Evolutionary conservation across 805 yeast genomes (phyloP), one percentile per base, ranked within the genome.

Genomic region (Phaffomyces antillensis): DNA sequence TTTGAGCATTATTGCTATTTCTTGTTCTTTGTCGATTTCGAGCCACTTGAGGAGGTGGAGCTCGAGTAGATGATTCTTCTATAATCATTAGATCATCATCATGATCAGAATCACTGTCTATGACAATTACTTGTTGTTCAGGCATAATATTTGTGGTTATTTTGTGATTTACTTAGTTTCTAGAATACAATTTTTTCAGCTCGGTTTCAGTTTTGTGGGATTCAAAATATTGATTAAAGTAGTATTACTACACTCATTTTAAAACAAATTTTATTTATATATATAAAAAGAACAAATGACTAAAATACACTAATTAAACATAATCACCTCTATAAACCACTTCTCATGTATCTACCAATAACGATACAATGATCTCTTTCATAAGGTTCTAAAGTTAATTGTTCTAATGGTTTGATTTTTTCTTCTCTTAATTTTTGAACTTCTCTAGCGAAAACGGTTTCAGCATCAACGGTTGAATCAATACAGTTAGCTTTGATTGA

Each of bases 351-450:
- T 71, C 84, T 81, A 67, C 98, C 99, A 64, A 93, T 88, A 60
- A 93, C 99, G 65, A 93, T 86, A 84, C 98, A 91, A 76, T 93
- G 99, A 67, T 93, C 99, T 79, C 99, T 88, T 80, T 93, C 99
- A 74, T 93, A 93, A 70, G 99, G 99, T 78, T 91, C 99, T 71
- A 93, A 80, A 44, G 99, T 93, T 71, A 93, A 81, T 78, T 93
- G 99, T 75, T 93, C 99, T 64, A 90, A 75, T 53, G 99, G 99
- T 76, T 93, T 93, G 71, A 93, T 86, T 71, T 96, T 84, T 78
- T 93, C 99, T 73, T 91, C 98, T 75, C 99, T 83, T 73, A 93
- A 81, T 72, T 93, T 93, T 74, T 93, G 97, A 49, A 93, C 97
- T 76, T 93, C 99, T 77, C 98, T 87, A 51, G 99, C 98, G 65